These are phyloP conservation scores for Solanum virginianum DNA, from an alignment of 257 asterid species.

Conservation along the genomic window DNA sequence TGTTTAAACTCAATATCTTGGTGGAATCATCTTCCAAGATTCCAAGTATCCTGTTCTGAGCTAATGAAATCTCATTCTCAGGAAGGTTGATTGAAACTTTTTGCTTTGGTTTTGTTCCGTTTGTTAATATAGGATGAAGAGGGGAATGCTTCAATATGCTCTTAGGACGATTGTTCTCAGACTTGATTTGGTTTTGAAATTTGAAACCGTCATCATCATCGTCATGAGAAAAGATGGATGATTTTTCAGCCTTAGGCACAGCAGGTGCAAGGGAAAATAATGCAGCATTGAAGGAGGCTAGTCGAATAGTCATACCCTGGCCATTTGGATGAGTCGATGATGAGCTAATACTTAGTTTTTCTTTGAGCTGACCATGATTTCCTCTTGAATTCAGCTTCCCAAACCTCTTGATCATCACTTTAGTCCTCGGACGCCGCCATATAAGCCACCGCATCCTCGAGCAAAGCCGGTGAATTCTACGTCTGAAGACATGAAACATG, in stretches of 20 bases:
- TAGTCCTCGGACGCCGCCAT: slow-evolving; percentile 41
- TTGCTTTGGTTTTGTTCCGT: slow-evolving; percentile 21
- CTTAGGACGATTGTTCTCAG: slow-evolving; percentile 26
- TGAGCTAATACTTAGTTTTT: not conserved
- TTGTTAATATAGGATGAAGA: slow-evolving; percentile 15
- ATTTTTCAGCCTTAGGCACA: slow-evolving; percentile 34
- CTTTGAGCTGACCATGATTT: not conserved
- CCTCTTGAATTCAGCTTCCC: slow-evolving; percentile 21
- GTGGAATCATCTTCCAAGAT: slow-evolving; percentile 19
- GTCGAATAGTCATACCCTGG: slow-evolving; percentile 36
- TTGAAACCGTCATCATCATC: not conserved
- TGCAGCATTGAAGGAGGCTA: slow-evolving; percentile 86
- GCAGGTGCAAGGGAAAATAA: slow-evolving; percentile 90
- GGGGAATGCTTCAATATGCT: slow-evolving; percentile 76
- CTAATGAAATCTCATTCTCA: slow-evolving; percentile 64
- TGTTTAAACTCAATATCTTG: slow-evolving; percentile 10
- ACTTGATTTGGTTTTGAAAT: not conserved
- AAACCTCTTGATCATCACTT: slow-evolving; percentile 50
- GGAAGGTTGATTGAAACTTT: slow-evolving; percentile 78
- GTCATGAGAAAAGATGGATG: slow-evolving; percentile 21
- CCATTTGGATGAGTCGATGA: not conserved
- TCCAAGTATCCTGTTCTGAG: slow-evolving; percentile 32
- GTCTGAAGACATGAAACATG: slow-evolving; percentile 32
- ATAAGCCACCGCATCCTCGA: slow-evolving; percentile 22
- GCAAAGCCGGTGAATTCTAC: slow-evolving; percentile 40